Percentiles rank a stretch among this genome's conserved stretches.
phyloP scores from a whole-genome alignment of 495 filamentous ascomycete genomes.

The Apiosordaria backusii region DNA sequence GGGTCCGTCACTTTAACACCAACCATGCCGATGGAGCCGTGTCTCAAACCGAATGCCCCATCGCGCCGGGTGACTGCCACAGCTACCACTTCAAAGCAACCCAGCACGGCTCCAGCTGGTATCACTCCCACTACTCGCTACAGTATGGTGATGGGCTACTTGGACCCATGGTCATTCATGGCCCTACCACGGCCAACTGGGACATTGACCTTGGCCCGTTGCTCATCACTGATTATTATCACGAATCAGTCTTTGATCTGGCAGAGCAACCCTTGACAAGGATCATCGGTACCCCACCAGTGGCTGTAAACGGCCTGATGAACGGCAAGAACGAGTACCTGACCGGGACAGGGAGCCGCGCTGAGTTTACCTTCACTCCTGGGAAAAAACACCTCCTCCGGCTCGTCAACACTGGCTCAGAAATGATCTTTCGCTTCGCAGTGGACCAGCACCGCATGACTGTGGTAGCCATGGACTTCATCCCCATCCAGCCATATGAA shows the following conservation, averaged over 20 bases:
- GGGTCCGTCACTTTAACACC: constrained; percentile 36
- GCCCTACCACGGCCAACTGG: constrained; percentile 46
- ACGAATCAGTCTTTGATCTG: constrained; percentile 28
- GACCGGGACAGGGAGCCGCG: constrained; percentile 28
- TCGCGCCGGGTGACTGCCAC: constrained; percentile 37
- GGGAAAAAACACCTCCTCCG: constrained; percentile 52
- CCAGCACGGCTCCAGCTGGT: constrained; percentile 57
- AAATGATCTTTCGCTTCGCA: constrained; percentile 46
- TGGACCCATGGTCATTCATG: constrained; percentile 47
- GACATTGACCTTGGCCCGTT: constrained; percentile 50
- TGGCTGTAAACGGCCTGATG: constrained; percentile 28
- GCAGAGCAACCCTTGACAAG: constrained; percentile 16
- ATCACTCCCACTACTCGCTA: constrained; percentile 57
- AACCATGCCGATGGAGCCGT: constrained; percentile 41
- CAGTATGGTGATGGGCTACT: constrained; percentile 51
- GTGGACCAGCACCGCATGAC: constrained; percentile 53
- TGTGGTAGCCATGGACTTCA: constrained; percentile 51
- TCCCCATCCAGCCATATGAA: constrained; percentile 48
- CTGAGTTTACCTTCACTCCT: constrained; percentile 34
- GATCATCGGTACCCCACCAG: constrained; percentile 24
- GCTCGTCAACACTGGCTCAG: constrained; percentile 54
- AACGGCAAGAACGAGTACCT: constrained; percentile 41
- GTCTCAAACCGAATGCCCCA: constrained; percentile 47
- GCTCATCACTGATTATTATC: constrained; percentile 48
- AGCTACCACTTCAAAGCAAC: constrained; percentile 28